phyloP scores from a whole-genome alignment of 164 flowering plant species.

The Nelumbo lutea region DNA sequence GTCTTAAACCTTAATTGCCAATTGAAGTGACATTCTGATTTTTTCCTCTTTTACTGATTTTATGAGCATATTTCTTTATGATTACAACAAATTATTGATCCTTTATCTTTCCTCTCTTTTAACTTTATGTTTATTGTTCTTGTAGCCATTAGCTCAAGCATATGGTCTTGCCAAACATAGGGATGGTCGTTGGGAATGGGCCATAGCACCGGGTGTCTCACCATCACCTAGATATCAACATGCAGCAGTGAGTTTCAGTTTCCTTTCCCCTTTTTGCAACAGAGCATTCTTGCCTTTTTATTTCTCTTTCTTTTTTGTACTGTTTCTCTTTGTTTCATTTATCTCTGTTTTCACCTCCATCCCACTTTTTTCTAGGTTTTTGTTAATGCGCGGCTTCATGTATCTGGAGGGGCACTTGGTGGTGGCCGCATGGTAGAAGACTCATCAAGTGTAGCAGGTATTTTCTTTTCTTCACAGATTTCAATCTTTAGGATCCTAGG shows the following conservation, averaged over 20 bases:
- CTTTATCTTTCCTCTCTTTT: not conserved
- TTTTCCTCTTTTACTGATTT: not conserved
- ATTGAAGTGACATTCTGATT: not conserved
- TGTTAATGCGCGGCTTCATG: constrained; percentile 99
- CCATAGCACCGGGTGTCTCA: constrained; percentile 99
- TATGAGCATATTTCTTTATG: not conserved
- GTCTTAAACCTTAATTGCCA: not conserved
- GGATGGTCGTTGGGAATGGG: constrained; percentile 99
- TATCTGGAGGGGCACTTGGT: constrained; percentile 99
- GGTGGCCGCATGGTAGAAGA: constrained; percentile 99
- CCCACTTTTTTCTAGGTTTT: constrained; percentile 55
- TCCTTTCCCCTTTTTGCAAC: not conserved
- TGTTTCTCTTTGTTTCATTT: not conserved
- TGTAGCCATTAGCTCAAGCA: constrained; percentile 94
- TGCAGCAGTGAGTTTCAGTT: constrained; percentile 76
- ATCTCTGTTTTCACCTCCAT: not conserved
- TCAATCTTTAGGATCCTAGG: not conserved
- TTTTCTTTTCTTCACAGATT: not conserved
- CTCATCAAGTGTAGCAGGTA: constrained; percentile 97
- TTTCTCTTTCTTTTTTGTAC: not conserved
- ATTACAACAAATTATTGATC: not conserved
- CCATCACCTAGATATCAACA: constrained; percentile 99
- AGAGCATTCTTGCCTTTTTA: constrained; percentile 1
- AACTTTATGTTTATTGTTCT: not conserved
- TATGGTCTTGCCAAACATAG: constrained; percentile 99